These are phyloP conservation scores for Thraustochytrium striatum DNA, from an alignment of 352 stramenopile genomes.

Conservation along the genomic window DNA sequence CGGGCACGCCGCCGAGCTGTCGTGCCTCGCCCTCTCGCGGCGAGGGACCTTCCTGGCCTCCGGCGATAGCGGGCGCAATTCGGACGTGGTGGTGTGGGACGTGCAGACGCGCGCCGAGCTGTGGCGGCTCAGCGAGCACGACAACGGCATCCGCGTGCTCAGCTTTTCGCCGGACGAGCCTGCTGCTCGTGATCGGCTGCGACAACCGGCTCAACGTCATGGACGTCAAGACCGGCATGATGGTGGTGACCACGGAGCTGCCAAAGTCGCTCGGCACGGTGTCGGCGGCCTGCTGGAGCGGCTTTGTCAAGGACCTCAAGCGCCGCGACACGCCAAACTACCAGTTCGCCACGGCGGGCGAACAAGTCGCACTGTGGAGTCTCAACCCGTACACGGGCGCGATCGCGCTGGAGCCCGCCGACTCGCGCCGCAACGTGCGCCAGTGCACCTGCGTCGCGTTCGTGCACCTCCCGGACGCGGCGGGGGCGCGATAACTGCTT, in stretches of 20 bases:
- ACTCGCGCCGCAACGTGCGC: constrained; percentile 47
- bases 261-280: constrained; percentile 22
- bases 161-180: constrained; percentile 82
- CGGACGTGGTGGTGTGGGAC: constrained; percentile 84
- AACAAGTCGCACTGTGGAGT: constrained; percentile 72
- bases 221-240: constrained; percentile 35
- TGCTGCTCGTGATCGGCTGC: not conserved
- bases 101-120: constrained; percentile 64
- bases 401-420: constrained; percentile 66
- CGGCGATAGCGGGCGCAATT: constrained; percentile 68
- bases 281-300: constrained; percentile 47
- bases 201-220: not conserved
- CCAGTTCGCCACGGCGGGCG: constrained; percentile 75
- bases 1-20: constrained; percentile 74
- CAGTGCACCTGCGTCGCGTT: constrained; percentile 53
- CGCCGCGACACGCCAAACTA: constrained; percentile 75
- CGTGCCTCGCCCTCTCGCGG: constrained; percentile 69
- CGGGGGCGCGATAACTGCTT: constrained; percentile 18
- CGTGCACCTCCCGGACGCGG: constrained; percentile 29
- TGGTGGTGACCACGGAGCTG: constrained; percentile 16
- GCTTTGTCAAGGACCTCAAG: constrained; percentile 81
- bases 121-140: constrained; percentile 80
- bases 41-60: constrained; percentile 73
- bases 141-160: constrained; percentile 74
- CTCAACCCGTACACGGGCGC: constrained; percentile 76